A percentile compares a stretch with the other conserved stretches of the same genome.
phyloP scores from a whole-genome alignment of 83 land plant species.

The Picea mariana region DNA sequence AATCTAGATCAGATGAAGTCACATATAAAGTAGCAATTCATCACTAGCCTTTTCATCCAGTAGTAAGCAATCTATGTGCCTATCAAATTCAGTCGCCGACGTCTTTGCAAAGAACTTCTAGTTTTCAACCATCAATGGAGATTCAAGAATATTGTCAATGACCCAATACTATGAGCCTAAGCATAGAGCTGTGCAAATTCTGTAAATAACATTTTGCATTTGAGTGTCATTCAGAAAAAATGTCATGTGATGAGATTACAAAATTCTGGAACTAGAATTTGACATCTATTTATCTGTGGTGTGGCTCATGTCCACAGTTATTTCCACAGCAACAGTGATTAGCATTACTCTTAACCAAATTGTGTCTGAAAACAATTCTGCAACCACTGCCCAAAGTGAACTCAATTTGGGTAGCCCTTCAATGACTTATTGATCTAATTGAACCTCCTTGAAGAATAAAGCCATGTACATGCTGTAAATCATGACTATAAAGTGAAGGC shows the following conservation, averaged over 20 bases:
- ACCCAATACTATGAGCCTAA: background rate
- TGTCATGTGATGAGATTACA: background rate
- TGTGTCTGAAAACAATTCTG: background rate
- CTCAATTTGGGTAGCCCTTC: background rate
- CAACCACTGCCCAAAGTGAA: background rate
- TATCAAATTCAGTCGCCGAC: background rate
- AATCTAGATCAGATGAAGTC: too few relatives aligned
- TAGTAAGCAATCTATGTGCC: background rate
- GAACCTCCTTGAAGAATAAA: background rate
- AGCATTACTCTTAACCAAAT: background rate
- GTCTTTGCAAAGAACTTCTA: background rate
- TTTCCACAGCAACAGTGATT: too few relatives aligned
- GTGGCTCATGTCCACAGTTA: background rate
- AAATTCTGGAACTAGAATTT: background rate
- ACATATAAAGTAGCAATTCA: background rate
- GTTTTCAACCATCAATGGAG: background rate
- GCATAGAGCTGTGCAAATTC: background rate
- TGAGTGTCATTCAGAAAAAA: background rate
- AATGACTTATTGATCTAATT: background rate
- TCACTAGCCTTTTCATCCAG: background rate
- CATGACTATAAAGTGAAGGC: background rate
- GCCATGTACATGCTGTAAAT: background rate
- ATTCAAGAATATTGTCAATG: background rate
- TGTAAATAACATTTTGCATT: background rate
- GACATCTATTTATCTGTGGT: background rate